phyloP scores from a whole-genome alignment of 2,329 filamentous ascomycete genomes.

The Piedraia hortae region DNA sequence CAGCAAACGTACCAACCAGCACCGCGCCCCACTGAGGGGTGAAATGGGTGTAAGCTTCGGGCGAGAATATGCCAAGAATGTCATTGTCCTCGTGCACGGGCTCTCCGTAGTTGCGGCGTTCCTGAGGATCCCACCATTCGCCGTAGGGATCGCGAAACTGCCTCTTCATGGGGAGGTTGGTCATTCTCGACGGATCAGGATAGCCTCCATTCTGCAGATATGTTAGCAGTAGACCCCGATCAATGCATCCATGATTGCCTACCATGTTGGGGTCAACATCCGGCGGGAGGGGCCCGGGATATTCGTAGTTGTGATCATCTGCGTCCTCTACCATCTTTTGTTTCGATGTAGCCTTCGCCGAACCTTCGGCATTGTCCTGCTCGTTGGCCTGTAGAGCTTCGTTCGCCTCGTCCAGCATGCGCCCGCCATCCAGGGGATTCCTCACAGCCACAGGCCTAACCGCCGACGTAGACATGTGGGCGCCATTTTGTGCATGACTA shows the following conservation, averaged over 20 bases:
- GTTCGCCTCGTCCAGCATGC: too few species aligned
- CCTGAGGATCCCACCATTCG: conserved; percentile 94
- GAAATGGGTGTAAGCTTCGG: conserved; percentile 69
- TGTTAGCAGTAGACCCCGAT: too few species aligned
- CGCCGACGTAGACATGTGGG: too few species aligned
- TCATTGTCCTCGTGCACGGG: conserved; percentile 94
- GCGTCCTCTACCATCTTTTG: too few species aligned
- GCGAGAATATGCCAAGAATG: conserved; percentile 64
- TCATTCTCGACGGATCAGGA: conserved; percentile 36
- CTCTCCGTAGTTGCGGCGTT: conserved; percentile 89
- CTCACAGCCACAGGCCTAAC: too few species aligned
- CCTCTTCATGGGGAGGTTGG: conserved; percentile 40
- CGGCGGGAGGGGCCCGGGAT: conserved; percentile 1
- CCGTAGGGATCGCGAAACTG: conserved; percentile 78
- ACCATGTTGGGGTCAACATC: background rate
- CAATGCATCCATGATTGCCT: too few species aligned
- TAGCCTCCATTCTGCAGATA: conserved; percentile 82
- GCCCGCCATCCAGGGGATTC: too few species aligned
- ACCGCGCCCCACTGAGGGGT: conserved; percentile 46
- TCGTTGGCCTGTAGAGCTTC: too few species aligned
- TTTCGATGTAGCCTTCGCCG: too few species aligned
- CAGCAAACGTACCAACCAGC: conserved; percentile 18
- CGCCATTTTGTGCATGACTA: too few species aligned
- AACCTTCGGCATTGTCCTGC: too few species aligned
- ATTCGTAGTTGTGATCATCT: too few species aligned